These are phyloP conservation scores for Apiospora arundinis DNA, from an alignment of 2,329 filamentous ascomycete species.

Conservation along the genomic window DNA sequence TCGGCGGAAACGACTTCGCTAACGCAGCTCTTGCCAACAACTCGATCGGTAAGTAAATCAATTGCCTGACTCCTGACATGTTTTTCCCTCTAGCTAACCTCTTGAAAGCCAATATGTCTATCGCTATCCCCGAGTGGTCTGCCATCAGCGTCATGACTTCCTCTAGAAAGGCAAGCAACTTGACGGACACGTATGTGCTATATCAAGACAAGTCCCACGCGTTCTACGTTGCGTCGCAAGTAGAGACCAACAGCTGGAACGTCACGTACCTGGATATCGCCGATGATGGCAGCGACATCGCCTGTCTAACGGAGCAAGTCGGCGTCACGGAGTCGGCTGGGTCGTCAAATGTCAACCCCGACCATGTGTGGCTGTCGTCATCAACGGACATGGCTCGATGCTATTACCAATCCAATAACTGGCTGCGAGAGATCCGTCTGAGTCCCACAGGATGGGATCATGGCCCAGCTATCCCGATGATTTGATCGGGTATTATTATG, in stretches of 20 bases:
- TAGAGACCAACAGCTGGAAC: constrained; percentile 29
- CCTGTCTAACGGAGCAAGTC: constrained; percentile 29
- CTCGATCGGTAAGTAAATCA: not conserved
- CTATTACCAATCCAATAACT: constrained; percentile 30
- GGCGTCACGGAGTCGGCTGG: constrained; percentile 20
- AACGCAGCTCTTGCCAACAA: not conserved
- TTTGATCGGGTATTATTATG: constrained; percentile 18
- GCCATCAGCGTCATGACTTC: constrained; percentile 31
- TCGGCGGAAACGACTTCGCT: constrained; percentile 15
- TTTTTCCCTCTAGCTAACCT: not conserved
- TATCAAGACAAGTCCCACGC: constrained; percentile 32
- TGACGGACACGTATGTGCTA: constrained; percentile 33
- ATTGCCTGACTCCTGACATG: too few relatives aligned
- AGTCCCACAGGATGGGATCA: constrained; percentile 27
- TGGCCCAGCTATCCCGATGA: constrained; percentile 27
- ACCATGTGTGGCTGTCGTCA: constrained; percentile 20
- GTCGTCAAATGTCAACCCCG: constrained; percentile 1
- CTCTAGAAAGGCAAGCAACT: constrained; percentile 25
- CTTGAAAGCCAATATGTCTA: constrained; percentile 1
- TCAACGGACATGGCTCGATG: constrained; percentile 30
- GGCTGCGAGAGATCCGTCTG: constrained; percentile 28
- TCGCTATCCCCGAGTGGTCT: constrained; percentile 28
- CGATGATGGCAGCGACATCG: constrained; percentile 30
- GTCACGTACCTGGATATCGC: constrained; percentile 28
- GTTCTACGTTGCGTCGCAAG: constrained; percentile 30